Base-by-base conservation (phyloP, 768 basidiomycete genomes). In the Boletus reticulatus region DNA sequence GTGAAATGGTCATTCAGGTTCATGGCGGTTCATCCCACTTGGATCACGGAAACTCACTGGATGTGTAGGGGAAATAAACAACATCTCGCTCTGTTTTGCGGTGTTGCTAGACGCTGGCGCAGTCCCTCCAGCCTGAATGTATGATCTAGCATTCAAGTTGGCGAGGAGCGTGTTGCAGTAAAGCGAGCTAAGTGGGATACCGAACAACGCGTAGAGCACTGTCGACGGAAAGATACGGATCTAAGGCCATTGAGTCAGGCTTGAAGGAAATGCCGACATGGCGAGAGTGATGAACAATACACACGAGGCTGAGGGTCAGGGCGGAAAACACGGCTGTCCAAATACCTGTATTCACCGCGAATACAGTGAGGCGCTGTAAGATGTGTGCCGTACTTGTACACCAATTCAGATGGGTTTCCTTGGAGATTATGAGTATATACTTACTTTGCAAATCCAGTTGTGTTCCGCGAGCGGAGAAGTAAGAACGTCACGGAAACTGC, bases 261-360 rank as follows among this genome's bases (percentile, higher is more conserved):
- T 7, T 20, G 12, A 16, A 22, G 22, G 22, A 22, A 22, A 32
- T 27, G 0, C 27, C 8, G 27, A 27, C 27, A 34, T 3, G 34
- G 24, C 17, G 14, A 7, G 2, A 11, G 10, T 29, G 4, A 9
- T 36, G 16, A 6, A 38, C 7, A 27, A 4, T 3, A 62, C 62
- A n/a, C n/a, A 63, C 62, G 13, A 62, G 20, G 20, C 55, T 43
- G 10, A 42, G 0, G 5, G 32, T 1, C 16, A 58, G 13, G 13
- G 46, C 9, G 6, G 76, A 70, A 6, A 64, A 69, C 0, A 78
- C 76, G 55, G 85, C 83, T 17, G 82, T 75, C 14, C 78, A 79
- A 17, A 83, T 75, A 1, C 80, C 74, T 0, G 43, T 57, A 6
- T 63, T 63, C 20, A 66, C 55, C 0, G 57, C 41, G 17, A 66